Percentiles rank a stretch among this genome's conserved stretches.
Conservation (phyloP, 2,329 filamentous ascomycete genomes). For the Pochonia chlamydosporia region DNA sequence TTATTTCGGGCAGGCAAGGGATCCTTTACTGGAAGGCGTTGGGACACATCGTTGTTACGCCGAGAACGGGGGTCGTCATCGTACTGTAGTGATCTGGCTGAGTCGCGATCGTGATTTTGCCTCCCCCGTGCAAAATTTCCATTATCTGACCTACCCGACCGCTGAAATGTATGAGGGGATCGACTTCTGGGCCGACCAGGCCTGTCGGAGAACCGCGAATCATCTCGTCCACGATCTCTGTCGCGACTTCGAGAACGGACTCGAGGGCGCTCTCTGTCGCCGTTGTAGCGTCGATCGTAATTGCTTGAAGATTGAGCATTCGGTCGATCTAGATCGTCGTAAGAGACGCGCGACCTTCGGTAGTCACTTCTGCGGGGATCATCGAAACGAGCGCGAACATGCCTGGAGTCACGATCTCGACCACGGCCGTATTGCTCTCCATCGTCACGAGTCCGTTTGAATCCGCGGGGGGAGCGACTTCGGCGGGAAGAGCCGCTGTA, state of each 20-base stretch:
- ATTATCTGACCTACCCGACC: constrained; percentile 29
- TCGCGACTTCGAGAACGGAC: constrained; percentile 14
- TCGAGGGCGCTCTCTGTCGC: constrained; percentile 36
- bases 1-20: constrained; percentile 52
- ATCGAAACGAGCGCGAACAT: constrained; percentile 59
- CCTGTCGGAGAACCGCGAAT: constrained; percentile 38
- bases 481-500: constrained; percentile 37
- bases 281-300: constrained; percentile 12
- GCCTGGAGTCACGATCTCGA: constrained; percentile 46
- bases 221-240: constrained; percentile 17
- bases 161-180: constrained; percentile 38
- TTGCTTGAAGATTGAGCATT: constrained; percentile 20
- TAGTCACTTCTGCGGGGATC: constrained; percentile 42
- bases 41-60: constrained; percentile 53
- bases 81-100: constrained; percentile 7
- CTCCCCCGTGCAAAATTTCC: constrained; percentile 26
- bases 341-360: constrained; percentile 41
- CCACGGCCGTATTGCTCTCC: constrained; percentile 46
- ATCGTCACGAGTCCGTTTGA: constrained; percentile 62
- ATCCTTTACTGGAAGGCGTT: constrained; percentile 55
- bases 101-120: constrained; percentile 6
- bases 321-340: constrained; percentile 53
- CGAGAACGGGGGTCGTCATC: constrained; percentile 4
- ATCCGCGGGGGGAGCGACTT: constrained; percentile 57
- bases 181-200: constrained; percentile 50